Evolutionary conservation across 2,329 filamentous ascomycete species (phyloP).

Genomic region (Xylaria sp.): DNA sequence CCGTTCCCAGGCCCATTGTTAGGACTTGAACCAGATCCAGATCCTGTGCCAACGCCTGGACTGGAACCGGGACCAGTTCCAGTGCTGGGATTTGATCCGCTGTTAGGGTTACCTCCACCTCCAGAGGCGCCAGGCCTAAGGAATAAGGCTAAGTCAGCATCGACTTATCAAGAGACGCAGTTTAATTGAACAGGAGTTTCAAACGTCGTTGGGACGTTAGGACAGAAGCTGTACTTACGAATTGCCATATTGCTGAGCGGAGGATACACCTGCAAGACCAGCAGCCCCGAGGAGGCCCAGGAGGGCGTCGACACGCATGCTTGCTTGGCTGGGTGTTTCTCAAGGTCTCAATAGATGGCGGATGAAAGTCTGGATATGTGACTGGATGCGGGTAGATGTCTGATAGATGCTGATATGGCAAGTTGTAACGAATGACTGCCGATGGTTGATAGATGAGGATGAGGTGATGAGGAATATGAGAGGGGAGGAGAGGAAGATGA

Average conservation of each 20-base stretch:
- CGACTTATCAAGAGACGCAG: neutral
- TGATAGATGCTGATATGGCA: slow-evolving; percentile 34
- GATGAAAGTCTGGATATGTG: slow-evolving; percentile 23
- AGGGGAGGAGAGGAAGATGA: neutral
- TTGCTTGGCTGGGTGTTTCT: slow-evolving; percentile 24
- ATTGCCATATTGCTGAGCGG: slow-evolving; percentile 45
- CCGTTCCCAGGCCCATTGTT: slow-evolving; percentile 21
- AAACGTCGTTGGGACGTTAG: neutral
- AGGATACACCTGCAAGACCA: slow-evolving; percentile 43
- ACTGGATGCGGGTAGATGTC: slow-evolving; percentile 19
- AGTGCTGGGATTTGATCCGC: slow-evolving; percentile 14
- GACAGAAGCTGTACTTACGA: slow-evolving; percentile 39
- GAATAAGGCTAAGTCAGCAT: slow-evolving; percentile 13
- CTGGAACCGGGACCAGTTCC: slow-evolving; percentile 12
- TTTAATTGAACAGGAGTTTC: neutral
- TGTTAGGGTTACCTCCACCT: slow-evolving; percentile 27
- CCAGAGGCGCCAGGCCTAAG: slow-evolving; percentile 29
- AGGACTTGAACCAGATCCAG: slow-evolving; percentile 4
- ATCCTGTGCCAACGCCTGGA: slow-evolving; percentile 1
- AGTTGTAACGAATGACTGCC: slow-evolving; percentile 41
- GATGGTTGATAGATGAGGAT: slow-evolving; percentile 32
- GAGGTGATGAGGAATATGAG: slow-evolving; percentile 13
- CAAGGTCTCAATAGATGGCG: slow-evolving; percentile 29
- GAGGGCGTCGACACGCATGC: slow-evolving; percentile 47
- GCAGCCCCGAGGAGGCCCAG: slow-evolving; percentile 44